Evolutionary conservation across 2,329 filamentous ascomycete species (phyloP).

Genomic region (Thermoascus crustaceus): DNA sequence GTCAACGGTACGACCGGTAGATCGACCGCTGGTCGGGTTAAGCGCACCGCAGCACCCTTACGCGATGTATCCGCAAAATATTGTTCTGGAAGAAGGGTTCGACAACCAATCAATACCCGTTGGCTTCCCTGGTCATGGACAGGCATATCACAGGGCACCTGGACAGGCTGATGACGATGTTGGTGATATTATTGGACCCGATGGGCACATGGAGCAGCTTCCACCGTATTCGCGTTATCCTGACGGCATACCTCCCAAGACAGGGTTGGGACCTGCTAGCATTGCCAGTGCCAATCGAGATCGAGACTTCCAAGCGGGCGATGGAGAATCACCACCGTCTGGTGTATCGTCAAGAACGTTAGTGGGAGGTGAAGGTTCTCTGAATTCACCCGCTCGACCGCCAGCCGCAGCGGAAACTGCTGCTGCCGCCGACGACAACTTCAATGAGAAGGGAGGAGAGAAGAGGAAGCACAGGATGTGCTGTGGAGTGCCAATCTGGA

Average conservation of each 20-base stretch:
- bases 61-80: slow-evolving; percentile 75
- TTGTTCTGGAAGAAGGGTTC: slow-evolving; percentile 50
- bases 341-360: slow-evolving; percentile 25
- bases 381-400: slow-evolving; percentile 12
- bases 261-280: slow-evolving; percentile 34
- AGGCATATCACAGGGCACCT: slow-evolving; percentile 61
- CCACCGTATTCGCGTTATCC: slow-evolving; percentile 89
- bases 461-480: slow-evolving; percentile 36
- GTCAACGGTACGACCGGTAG: slow-evolving; percentile 55
- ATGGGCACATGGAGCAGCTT: slow-evolving; percentile 83
- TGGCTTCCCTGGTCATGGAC: slow-evolving; percentile 63
- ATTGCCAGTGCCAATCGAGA: slow-evolving; percentile 11
- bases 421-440: slow-evolving; percentile 31
- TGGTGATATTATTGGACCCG: slow-evolving; percentile 77
- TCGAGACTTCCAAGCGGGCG: slow-evolving; percentile 37
- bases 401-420: slow-evolving; percentile 15
- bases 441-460: slow-evolving; percentile 38
- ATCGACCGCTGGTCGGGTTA: slow-evolving; percentile 52
- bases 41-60: slow-evolving; percentile 76
- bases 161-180: slow-evolving; percentile 65
- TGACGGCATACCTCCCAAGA: slow-evolving; percentile 60
- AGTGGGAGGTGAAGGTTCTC: slow-evolving; percentile 8
- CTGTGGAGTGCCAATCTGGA: slow-evolving; percentile 46
- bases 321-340: slow-evolving; percentile 19
- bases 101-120: slow-evolving; percentile 49